These are phyloP conservation scores for Fallopia convolvulus DNA, from an alignment of 148 eudicot genomes.

Conservation along the genomic window DNA sequence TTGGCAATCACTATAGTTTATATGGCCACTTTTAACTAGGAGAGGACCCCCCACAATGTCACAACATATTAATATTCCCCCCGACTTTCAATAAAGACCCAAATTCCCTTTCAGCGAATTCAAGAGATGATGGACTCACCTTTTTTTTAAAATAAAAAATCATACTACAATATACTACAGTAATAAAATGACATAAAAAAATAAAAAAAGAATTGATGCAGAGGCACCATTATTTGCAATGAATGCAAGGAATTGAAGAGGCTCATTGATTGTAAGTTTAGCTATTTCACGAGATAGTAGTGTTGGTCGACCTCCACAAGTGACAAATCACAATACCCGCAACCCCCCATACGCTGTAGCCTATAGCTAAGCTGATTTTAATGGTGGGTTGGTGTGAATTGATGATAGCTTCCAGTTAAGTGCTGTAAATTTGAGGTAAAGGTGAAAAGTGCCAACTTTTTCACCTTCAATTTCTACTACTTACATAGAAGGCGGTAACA, in stretches of 20 bases:
- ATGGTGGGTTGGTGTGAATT: background rate
- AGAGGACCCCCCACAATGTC: background rate
- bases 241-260: background rate
- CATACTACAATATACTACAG: too few relatives aligned
- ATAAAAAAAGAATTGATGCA: too few relatives aligned
- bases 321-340: too few relatives aligned
- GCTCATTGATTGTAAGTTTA: background rate
- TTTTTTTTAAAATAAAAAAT: background rate
- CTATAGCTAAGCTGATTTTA: background rate
- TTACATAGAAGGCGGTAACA: conserved; percentile 85
- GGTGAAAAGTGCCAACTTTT: background rate
- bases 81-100: background rate
- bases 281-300: conserved; percentile 6
- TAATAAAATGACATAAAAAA: too few relatives aligned
- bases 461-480: conserved; percentile 1
- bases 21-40: background rate
- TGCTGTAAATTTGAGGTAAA: background rate
- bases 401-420: background rate
- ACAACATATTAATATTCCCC: background rate
- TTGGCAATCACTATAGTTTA: background rate
- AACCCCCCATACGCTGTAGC: too few relatives aligned
- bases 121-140: background rate
- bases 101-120: background rate
- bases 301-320: background rate
- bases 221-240: background rate